Evolutionary conservation across 805 yeast genomes (phyloP).

Genomic region (Torulaspora franciscae): DNA sequence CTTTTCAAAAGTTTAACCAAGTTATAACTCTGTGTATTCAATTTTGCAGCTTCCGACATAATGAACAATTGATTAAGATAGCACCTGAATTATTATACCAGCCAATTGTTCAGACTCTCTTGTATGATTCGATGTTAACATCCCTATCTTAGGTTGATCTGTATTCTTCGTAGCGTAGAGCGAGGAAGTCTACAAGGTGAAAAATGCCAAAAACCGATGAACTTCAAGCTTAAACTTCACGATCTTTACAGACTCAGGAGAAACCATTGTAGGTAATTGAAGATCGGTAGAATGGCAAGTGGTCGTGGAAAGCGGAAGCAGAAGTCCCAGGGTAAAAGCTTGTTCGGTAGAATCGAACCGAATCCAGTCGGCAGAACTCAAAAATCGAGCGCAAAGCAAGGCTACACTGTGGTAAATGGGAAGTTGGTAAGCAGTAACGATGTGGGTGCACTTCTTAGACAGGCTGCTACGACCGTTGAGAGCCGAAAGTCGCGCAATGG

Average conservation of each 20-base stretch:
- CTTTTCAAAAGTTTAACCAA: constrained; percentile 75
- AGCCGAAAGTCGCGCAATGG: constrained; percentile 6
- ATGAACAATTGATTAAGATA: background rate
- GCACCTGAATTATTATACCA: too few relatives aligned
- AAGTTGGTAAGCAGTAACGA: constrained; percentile 27
- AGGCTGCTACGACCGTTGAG: constrained; percentile 14
- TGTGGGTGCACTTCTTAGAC: constrained; percentile 23
- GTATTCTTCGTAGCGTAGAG: background rate
- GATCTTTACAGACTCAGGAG: background rate
- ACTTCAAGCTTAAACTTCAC: background rate
- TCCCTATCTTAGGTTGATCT: constrained; percentile 2
- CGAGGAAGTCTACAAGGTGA: constrained; percentile 1
- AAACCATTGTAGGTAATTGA: background rate
- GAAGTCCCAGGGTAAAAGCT: constrained; percentile 10
- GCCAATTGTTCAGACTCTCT: background rate
- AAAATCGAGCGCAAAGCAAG: constrained; percentile 11
- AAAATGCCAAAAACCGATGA: background rate
- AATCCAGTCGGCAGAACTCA: constrained; percentile 5
- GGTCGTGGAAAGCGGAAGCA: constrained; percentile 5
- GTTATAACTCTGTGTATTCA: constrained; percentile 69
- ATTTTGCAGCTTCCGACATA: constrained; percentile 17
- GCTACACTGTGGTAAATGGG: constrained; percentile 28
- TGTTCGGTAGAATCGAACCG: constrained; percentile 16
- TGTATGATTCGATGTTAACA: background rate
- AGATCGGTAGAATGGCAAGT: constrained; percentile 10